Evolutionary conservation across 2,329 filamentous ascomycete genomes (phyloP).

Genomic region (Ophiostoma quercus): DNA sequence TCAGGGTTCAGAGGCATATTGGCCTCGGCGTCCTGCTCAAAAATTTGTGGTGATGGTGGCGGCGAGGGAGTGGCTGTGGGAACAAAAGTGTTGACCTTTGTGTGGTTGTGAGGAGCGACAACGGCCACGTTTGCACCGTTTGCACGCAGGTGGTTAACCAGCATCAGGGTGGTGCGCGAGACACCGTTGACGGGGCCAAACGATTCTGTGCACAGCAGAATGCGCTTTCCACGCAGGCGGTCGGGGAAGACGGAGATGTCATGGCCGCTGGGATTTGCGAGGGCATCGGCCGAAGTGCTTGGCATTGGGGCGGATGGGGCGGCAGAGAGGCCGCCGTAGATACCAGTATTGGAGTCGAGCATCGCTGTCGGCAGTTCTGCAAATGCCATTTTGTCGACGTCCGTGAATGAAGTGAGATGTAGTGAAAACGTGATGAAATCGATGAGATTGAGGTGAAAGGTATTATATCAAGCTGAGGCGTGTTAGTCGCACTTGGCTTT

Average conservation of each 20-base stretch:
- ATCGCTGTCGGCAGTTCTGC: slow-evolving; percentile 5
- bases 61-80: slow-evolving; percentile 31
- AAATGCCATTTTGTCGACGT: neutral
- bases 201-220: slow-evolving; percentile 65
- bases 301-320: too few relatives aligned
- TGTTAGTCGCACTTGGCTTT: neutral
- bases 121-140: slow-evolving; percentile 61
- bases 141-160: slow-evolving; percentile 61
- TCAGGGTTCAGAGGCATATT: slow-evolving; percentile 38
- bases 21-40: neutral
- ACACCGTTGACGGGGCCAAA: slow-evolving; percentile 71
- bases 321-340: neutral
- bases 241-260: slow-evolving; percentile 44
- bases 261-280: slow-evolving; percentile 28
- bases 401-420: neutral
- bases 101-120: slow-evolving; percentile 58
- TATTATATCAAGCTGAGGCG: neutral
- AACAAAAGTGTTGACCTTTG: slow-evolving; percentile 50
- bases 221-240: slow-evolving; percentile 53
- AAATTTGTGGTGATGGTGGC: slow-evolving; percentile 4
- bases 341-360: neutral
- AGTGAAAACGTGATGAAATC: neutral
- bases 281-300: neutral
- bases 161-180: slow-evolving; percentile 62
- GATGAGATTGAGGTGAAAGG: neutral